These are phyloP conservation scores for Colletotrichum godetiae DNA, from an alignment of 2,329 filamentous ascomycete genomes.

Conservation along the genomic window DNA sequence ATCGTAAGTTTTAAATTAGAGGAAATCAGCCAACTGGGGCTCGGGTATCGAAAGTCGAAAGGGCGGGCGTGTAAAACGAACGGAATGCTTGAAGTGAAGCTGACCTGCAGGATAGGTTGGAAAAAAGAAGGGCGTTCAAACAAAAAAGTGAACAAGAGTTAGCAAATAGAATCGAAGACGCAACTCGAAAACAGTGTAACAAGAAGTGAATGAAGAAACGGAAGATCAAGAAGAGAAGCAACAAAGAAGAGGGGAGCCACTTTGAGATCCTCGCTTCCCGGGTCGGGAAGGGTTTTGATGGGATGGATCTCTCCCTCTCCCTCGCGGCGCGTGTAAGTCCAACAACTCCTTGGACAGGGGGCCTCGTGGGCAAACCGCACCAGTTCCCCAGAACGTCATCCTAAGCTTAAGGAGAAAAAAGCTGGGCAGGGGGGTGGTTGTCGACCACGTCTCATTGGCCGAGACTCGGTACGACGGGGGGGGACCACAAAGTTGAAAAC, in stretches of 20 bases:
- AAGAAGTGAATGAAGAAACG: constrained; percentile 10
- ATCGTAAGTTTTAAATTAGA: constrained; percentile 14
- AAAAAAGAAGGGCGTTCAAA: constrained; percentile 21
- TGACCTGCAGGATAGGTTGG: constrained; percentile 28
- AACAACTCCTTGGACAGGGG: background rate
- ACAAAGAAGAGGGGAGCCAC: constrained; percentile 8
- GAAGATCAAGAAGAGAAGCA: constrained; percentile 25
- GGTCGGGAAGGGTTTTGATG: constrained; percentile 15
- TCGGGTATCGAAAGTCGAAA: constrained; percentile 18
- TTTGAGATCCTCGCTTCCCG: background rate
- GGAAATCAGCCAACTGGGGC: constrained; percentile 25
- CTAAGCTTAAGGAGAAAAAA: background rate
- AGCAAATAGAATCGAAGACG: constrained; percentile 26
- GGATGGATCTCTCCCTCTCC: background rate
- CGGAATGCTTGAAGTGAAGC: constrained; percentile 17
- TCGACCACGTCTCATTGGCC: constrained; percentile 27
- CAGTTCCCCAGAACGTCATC: constrained; percentile 10
- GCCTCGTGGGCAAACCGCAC: background rate
- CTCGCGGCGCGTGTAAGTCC: constrained; percentile 23
- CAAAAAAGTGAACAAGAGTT: constrained; percentile 21
- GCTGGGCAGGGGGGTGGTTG: constrained; percentile 23
- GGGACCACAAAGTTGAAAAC: background rate
- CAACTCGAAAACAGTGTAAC: constrained; percentile 5
- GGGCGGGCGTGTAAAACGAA: constrained; percentile 21
- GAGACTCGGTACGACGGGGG: constrained; percentile 18